Evolutionary conservation across 441 rosid species (phyloP).

Genomic region (Geranium incanum): DNA sequence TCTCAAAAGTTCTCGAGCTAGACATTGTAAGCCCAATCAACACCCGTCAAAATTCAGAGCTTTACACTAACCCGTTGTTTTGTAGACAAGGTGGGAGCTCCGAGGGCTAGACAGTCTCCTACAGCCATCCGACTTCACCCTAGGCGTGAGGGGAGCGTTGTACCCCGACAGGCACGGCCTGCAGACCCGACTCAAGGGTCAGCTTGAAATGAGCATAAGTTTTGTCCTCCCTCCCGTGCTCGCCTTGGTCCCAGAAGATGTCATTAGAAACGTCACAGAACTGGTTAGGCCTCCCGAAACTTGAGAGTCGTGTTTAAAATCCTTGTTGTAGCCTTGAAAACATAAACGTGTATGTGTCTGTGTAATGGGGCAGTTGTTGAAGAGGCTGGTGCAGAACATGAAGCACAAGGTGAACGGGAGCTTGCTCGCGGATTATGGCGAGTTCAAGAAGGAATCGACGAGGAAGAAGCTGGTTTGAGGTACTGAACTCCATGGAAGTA

Average conservation of each 20-base stretch:
- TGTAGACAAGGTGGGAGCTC: conserved; percentile 78
- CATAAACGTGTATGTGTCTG: neutral
- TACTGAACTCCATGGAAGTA: too few relatives aligned
- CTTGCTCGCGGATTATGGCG: conserved; percentile 71
- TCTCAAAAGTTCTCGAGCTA: conserved; percentile 68
- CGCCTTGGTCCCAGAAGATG: conserved; percentile 59
- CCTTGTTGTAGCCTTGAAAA: neutral
- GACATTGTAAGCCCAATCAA: conserved; percentile 44
- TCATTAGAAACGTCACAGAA: conserved; percentile 50
- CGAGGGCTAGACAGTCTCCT: conserved; percentile 51
- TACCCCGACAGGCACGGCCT: conserved; percentile 51
- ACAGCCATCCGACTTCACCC: conserved; percentile 59
- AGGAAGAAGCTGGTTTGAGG: conserved; percentile 16
- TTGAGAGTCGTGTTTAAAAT: neutral
- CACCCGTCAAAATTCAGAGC: neutral
- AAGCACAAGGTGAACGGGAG: conserved; percentile 68
- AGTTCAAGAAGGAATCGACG: conserved; percentile 45
- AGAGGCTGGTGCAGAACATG: conserved; percentile 63
- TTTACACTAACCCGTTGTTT: conserved; percentile 17
- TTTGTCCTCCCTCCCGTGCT: conserved; percentile 69
- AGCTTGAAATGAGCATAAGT: conserved; percentile 63
- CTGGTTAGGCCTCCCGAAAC: conserved; percentile 34
- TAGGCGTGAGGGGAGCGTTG: conserved; percentile 63
- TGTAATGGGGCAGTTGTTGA: conserved; percentile 42
- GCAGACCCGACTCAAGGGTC: conserved; percentile 61